Evolutionary conservation across 345 rosid species (phyloP).

Genomic region (Eucalyptus cloeziana): DNA sequence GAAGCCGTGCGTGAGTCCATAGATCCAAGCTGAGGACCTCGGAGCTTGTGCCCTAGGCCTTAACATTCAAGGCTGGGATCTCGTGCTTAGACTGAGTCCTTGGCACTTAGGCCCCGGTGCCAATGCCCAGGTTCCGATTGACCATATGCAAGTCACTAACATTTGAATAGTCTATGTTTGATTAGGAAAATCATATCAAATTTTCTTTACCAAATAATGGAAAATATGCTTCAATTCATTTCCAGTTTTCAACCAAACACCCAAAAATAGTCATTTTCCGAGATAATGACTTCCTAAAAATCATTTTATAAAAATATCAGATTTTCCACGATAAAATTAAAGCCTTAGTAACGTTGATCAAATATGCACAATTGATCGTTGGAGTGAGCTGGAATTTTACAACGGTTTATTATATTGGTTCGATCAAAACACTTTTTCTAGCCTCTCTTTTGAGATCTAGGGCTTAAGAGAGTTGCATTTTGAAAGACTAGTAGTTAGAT

Average conservation of each 20-base stretch:
- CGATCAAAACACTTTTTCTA: neutral
- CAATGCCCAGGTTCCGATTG: accelerated
- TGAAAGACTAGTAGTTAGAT: neutral
- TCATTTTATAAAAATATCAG: no score
- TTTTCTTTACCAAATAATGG: neutral
- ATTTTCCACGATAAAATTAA: accelerated
- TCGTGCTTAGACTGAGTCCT: accelerated
- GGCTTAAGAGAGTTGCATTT: neutral
- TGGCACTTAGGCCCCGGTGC: neutral
- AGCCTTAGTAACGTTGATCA: neutral
- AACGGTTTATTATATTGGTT: neutral
- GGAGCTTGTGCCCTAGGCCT: neutral
- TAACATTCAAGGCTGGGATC: neutral
- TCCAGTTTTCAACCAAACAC: neutral
- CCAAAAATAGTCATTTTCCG: no score
- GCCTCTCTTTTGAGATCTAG: neutral
- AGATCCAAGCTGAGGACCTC: neutral
- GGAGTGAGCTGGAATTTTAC: neutral
- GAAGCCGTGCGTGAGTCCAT: accelerated
- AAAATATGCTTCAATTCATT: no score
- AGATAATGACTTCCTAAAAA: neutral
- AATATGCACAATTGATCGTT: neutral
- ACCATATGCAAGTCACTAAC: neutral
- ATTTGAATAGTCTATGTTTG: neutral
- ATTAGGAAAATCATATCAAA: neutral